A percentile compares a stretch with the other conserved stretches of the same genome.
Evolutionary conservation across 2,329 filamentous ascomycete genomes (phyloP).

Genomic region (Apiospora hydei): DNA sequence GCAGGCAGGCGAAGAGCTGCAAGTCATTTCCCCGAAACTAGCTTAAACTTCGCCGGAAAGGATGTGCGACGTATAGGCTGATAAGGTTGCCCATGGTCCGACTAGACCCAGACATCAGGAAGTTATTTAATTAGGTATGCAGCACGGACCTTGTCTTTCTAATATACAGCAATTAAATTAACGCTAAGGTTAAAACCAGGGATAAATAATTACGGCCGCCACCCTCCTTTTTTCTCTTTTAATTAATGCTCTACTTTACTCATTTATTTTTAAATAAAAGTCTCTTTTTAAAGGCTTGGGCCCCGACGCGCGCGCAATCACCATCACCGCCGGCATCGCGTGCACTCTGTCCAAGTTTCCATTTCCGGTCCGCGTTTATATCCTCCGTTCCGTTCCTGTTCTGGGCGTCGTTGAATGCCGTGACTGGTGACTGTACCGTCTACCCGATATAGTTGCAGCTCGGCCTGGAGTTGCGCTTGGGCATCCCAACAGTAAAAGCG

Average conservation of each 20-base stretch:
- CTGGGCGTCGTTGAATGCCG: background rate
- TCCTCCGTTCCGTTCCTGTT: constrained; percentile 6
- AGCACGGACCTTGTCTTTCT: constrained; percentile 16
- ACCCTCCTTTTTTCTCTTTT: constrained; percentile 11
- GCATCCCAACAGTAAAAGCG: background rate
- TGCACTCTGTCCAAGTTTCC: background rate
- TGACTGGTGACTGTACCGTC: background rate
- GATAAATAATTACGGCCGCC: constrained; percentile 11
- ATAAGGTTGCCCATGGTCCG: background rate
- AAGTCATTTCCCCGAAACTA: background rate
- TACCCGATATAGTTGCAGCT: background rate
- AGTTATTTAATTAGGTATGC: too few relatives aligned
- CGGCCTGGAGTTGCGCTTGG: background rate
- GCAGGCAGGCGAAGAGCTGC: background rate
- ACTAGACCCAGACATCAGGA: background rate
- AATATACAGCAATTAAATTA: constrained; percentile 12
- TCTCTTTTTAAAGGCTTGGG: background rate
- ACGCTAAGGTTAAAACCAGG: constrained; percentile 20
- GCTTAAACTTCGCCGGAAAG: background rate
- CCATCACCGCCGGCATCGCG: background rate
- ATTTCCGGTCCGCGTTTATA: background rate
- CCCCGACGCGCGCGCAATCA: background rate
- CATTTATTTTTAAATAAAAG: constrained; percentile 12
- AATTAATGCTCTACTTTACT: constrained; percentile 20
- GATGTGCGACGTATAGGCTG: background rate